Percentiles rank a stretch among this genome's conserved stretches.
These are phyloP conservation scores for Rhodotorula kratochvilovae DNA, from an alignment of 768 basidiomycete genomes.

Conservation along the genomic window DNA sequence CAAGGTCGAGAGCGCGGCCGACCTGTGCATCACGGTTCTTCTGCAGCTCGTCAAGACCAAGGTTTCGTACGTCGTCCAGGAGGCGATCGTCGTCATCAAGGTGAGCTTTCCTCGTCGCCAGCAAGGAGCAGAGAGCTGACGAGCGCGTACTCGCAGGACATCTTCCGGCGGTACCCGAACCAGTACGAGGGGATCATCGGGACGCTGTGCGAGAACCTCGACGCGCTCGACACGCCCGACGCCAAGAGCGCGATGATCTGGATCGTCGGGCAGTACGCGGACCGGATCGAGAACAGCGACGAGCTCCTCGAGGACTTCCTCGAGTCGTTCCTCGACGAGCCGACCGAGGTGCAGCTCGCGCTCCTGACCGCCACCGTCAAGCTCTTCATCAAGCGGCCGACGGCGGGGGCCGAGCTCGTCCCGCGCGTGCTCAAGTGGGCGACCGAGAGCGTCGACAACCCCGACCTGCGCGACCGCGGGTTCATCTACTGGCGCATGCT, in stretches of 20 bases:
- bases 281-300: conserved; percentile 91
- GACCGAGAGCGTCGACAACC: conserved; percentile 96
- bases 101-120: too few species aligned
- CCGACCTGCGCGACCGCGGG: conserved; percentile 90
- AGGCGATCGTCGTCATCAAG: conserved; percentile 93
- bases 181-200: conserved; percentile 95
- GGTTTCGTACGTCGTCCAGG: conserved; percentile 93
- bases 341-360: conserved; percentile 92
- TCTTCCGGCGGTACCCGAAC: conserved; percentile 94
- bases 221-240: conserved; percentile 88
- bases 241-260: conserved; percentile 96
- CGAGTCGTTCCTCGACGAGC: conserved; percentile 84
- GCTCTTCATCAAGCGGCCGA: conserved; percentile 87
- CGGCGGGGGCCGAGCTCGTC: conserved; percentile 79
- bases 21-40: conserved; percentile 80
- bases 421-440: conserved; percentile 95
- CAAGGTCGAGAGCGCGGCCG: conserved; percentile 84
- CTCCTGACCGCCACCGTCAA: conserved; percentile 92
- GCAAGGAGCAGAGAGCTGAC: background rate
- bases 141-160: conserved; percentile 53
- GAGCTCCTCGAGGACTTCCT: conserved; percentile 88
- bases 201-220: conserved; percentile 83
- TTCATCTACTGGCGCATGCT: conserved; percentile 99
- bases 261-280: conserved; percentile 94
- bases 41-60: conserved; percentile 85